phyloP scores from a whole-genome alignment of 1,284 basidiomycete species.

The Pascua sp. region DNA sequence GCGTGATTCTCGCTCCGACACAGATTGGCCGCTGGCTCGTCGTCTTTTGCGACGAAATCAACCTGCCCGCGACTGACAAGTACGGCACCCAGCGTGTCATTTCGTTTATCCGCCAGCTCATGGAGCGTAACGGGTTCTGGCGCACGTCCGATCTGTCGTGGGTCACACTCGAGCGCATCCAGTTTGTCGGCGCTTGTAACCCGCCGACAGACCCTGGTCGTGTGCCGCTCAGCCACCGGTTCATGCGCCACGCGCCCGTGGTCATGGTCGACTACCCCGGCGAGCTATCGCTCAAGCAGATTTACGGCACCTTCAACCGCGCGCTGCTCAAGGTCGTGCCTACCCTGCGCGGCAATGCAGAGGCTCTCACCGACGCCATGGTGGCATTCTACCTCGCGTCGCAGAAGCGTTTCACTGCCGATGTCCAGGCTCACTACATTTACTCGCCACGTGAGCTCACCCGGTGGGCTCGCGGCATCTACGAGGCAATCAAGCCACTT shows the following conservation, averaged over 20 bases:
- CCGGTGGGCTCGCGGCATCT: conserved; percentile 95
- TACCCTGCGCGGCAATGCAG: conserved; percentile 85
- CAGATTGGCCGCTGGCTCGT: conserved; percentile 98
- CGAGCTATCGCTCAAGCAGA: conserved; percentile 93
- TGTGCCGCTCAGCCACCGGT: conserved; percentile 94
- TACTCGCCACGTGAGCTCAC: conserved; percentile 99
- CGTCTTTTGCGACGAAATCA: conserved; percentile 99
- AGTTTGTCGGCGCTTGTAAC: conserved; percentile 99
- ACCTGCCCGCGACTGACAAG: conserved; percentile 93
- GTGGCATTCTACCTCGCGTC: conserved; percentile 92
- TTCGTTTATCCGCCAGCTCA: conserved; percentile 94
- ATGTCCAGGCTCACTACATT: conserved; percentile 96
- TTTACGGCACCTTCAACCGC: conserved; percentile 98
- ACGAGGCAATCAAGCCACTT: conserved; percentile 89
- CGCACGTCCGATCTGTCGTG: conserved; percentile 90
- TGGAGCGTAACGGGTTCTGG: conserved; percentile 95
- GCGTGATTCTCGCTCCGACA: conserved; percentile 84
- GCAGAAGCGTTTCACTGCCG: conserved; percentile 90
- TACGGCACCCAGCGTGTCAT: conserved; percentile 99
- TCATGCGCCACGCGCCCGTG: conserved; percentile 96
- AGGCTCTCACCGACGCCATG: conserved; percentile 96
- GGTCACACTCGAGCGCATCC: conserved; percentile 96
- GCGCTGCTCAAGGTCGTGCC: conserved; percentile 95
- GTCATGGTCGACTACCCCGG: conserved; percentile 99
- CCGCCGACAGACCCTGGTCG: conserved; percentile 99